phyloP scores from a whole-genome alignment of 768 basidiomycete species.

The Hypholoma fasciculare region DNA sequence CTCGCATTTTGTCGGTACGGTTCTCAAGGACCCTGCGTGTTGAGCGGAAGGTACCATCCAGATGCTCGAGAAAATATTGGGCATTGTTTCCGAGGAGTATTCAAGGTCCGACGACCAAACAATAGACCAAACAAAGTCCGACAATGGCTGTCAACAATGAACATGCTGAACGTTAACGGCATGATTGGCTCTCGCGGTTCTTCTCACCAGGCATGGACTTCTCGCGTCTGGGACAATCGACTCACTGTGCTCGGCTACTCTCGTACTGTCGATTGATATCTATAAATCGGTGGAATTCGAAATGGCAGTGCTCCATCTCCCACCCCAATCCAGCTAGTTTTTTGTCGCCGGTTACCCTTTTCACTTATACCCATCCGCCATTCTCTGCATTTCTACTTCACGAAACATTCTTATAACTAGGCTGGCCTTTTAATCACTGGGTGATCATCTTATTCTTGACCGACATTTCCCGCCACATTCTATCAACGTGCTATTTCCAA shows the following conservation, averaged over 20 bases:
- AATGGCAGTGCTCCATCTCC: conserved; percentile 5
- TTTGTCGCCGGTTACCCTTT: conserved; percentile 14
- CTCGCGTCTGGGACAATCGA: not conserved
- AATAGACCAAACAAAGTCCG: not conserved
- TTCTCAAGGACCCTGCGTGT: no score
- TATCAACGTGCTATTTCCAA: conserved; percentile 2
- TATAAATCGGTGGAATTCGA: conserved; percentile 26
- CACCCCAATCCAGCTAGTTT: conserved; percentile 13
- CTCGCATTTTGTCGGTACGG: no score
- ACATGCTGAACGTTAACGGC: no score
- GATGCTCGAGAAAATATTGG: no score
- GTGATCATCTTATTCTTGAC: conserved; percentile 27
- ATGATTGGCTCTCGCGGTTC: not conserved
- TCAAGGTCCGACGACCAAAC: conserved; percentile 2
- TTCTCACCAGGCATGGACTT: not conserved
- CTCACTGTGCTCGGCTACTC: conserved; percentile 18
- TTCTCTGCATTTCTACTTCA: conserved; percentile 22
- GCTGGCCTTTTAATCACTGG: conserved; percentile 38
- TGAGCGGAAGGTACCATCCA: no score
- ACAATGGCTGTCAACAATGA: not conserved
- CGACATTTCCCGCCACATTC: conserved; percentile 7
- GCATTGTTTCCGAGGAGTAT: not conserved
- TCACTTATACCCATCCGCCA: conserved; percentile 18
- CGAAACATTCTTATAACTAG: conserved; percentile 20
- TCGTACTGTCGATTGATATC: conserved; percentile 12